Base-by-base conservation (phyloP, 1,284 basidiomycete genomes). In the Rugosomyces carneus region DNA sequence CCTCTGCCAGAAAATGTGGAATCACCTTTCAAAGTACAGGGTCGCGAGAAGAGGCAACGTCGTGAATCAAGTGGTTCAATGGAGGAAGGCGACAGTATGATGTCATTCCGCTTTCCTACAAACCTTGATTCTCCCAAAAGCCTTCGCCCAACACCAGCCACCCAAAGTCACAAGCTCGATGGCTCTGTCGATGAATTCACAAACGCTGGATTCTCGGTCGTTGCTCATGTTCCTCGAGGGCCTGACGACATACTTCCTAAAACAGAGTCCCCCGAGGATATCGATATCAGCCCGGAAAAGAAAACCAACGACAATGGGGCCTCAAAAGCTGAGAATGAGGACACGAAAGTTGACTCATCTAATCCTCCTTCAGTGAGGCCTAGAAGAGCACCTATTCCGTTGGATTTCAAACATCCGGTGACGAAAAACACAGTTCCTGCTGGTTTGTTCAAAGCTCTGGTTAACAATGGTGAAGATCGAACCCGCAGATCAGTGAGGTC, bases 341-440 rank as follows among this genome's bases (percentile, higher is more conserved):
- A 60, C 13, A 44, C 46, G 29, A 49, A 53, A 40, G 34, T 53
- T 27, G 57, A 60, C 13, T 52, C 50, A 29, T 57, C 63, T 39
- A 41, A 53, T 5, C 27, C 65, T 13, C 63, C 68, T 13, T 53
- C 59, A 29, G 56, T 62, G 31, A 80, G 74, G 59, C 60, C 71
- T 15, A 84, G 80, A 61, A 80, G 86, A 38, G 79, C 85, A 8
- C 86, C 88, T 2, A 81, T 89, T 43, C 85, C 85, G 7, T 68
- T 89, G 43, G 86, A 89, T 59, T 90, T 89, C 68, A 89, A 80
- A 58, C 81, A 86, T 54, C 68, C 84, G 21, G 67, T 80, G 1
- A 79, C 81, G 11, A 78, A 69, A 19, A 87, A 85, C 56, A 89
- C 84, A 13, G 82, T 89, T 11, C 88, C 87, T 18, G 88, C 88